Conservation (phyloP, 2,329 filamentous ascomycete genomes). For the Bertia moriformis region DNA sequence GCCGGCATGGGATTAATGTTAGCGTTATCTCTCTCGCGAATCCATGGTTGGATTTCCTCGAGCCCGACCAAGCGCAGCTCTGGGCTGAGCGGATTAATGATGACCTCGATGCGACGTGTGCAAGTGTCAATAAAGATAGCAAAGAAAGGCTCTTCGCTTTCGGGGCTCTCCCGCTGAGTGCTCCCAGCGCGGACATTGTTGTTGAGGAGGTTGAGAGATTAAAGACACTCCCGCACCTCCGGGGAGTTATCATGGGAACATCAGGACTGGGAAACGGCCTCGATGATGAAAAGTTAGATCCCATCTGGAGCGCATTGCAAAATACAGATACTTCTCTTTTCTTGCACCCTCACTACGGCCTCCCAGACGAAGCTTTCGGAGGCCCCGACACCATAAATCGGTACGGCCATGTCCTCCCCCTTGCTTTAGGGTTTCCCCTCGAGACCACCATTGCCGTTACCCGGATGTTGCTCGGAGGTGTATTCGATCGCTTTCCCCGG, state of each 20-base stretch:
- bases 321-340: constrained; percentile 56
- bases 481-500: constrained; percentile 61
- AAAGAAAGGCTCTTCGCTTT: constrained; percentile 68
- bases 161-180: constrained; percentile 65
- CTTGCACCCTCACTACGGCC: constrained; percentile 81
- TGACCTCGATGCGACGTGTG: constrained; percentile 63
- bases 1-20: constrained; percentile 64
- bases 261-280: constrained; percentile 66
- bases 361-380: constrained; percentile 61
- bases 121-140: constrained; percentile 4
- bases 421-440: constrained; percentile 77
- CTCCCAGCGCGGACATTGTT: constrained; percentile 43
- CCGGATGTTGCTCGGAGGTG: constrained; percentile 72
- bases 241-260: constrained; percentile 81
- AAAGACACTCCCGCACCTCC: constrained; percentile 35
- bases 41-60: constrained; percentile 81
- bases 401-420: constrained; percentile 76
- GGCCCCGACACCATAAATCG: constrained; percentile 51
- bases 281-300: constrained; percentile 61
- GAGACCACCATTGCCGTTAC: constrained; percentile 85
- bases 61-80: constrained; percentile 38
- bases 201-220: constrained; percentile 46
- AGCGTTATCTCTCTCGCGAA: constrained; percentile 84
- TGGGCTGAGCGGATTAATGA: constrained; percentile 60
- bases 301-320: constrained; percentile 58